Evolutionary conservation across 2,329 filamentous ascomycete genomes (phyloP).

Genomic region (Venturia aucupariae): DNA sequence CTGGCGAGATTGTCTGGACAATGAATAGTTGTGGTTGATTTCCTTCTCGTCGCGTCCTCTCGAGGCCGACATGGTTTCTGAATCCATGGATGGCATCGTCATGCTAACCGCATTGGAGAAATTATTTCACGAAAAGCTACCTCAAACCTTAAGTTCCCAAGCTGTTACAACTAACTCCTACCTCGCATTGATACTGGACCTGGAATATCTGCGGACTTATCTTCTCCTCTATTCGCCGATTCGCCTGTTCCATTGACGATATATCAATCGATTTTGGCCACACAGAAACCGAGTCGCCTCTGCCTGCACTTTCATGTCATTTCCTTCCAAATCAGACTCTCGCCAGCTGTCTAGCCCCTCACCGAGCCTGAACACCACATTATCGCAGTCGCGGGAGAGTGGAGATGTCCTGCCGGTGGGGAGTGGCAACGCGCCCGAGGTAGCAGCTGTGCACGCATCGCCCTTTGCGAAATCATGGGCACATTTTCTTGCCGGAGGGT

Average conservation of each 20-base stretch:
- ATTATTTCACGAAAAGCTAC: not conserved
- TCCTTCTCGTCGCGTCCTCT: not conserved
- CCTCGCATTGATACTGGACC: too few species aligned
- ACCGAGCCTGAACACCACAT: not conserved
- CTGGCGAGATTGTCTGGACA: not conserved
- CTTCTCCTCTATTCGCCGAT: too few species aligned
- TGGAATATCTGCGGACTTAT: too few species aligned
- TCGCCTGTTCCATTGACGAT: not conserved
- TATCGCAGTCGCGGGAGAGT: slow-evolving; percentile 4
- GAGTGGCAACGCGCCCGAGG: not conserved
- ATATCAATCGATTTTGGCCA: too few species aligned
- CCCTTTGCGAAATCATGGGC: slow-evolving; percentile 69
- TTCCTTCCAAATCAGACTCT: slow-evolving; percentile 16
- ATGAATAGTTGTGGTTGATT: not conserved
- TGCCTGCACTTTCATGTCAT: slow-evolving; percentile 15
- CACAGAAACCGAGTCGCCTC: too few species aligned
- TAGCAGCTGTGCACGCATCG: slow-evolving; percentile 18
- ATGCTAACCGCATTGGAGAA: not conserved
- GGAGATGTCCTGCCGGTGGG: slow-evolving; percentile 10
- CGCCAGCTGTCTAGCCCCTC: slow-evolving; percentile 20
- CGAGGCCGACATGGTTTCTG: not conserved
- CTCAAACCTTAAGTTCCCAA: not conserved
- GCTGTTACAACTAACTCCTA: not conserved
- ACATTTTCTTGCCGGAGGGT: slow-evolving; percentile 88
- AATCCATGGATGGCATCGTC: not conserved